These are phyloP conservation scores for Trichocladium uniseriatum DNA, from an alignment of 495 filamentous ascomycete genomes.

Conservation along the genomic window DNA sequence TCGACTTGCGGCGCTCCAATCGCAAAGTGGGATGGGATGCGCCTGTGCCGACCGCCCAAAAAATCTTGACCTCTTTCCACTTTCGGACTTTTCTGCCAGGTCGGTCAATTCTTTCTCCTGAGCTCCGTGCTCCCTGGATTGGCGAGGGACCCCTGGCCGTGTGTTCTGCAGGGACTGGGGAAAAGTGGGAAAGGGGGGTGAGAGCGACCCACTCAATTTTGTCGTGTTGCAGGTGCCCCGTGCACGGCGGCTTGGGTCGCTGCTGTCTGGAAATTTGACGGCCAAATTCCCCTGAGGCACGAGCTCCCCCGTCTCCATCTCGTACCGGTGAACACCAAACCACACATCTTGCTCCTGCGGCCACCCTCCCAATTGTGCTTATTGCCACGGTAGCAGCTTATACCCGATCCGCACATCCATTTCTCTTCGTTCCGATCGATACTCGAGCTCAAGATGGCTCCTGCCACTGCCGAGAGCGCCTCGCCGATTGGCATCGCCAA, in stretches of 20 bases:
- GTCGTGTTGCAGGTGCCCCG: conserved; percentile 16
- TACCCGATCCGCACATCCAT: conserved; percentile 6
- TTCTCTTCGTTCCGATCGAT: conserved; percentile 6
- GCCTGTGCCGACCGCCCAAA: conserved; percentile 12
- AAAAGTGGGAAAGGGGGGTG: conserved; percentile 21
- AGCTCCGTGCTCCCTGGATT: conserved; percentile 8
- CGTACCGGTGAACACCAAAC: conserved; percentile 18
- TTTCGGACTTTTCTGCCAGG: conserved; percentile 24
- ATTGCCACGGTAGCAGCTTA: conserved; percentile 14
- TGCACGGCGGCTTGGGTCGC: conserved; percentile 9
- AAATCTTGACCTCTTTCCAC: conserved; percentile 11
- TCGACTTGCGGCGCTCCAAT: background rate
- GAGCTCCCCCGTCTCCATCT: conserved; percentile 20
- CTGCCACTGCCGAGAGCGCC: conserved; percentile 69
- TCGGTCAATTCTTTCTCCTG: conserved; percentile 26
- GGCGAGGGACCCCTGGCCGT: conserved; percentile 10
- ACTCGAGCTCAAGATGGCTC: conserved; percentile 51
- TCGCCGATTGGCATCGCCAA: conserved; percentile 99
- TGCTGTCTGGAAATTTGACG: conserved; percentile 33
- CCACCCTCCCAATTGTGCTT: conserved; percentile 12
- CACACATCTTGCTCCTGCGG: conserved; percentile 19
- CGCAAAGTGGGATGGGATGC: conserved; percentile 4
- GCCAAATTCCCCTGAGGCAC: conserved; percentile 31
- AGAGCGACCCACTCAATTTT: conserved; percentile 14
- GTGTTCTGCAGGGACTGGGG: conserved; percentile 15